phyloP scores from a whole-genome alignment of 2,329 filamentous ascomycete species.

The Tothia fuscella region DNA sequence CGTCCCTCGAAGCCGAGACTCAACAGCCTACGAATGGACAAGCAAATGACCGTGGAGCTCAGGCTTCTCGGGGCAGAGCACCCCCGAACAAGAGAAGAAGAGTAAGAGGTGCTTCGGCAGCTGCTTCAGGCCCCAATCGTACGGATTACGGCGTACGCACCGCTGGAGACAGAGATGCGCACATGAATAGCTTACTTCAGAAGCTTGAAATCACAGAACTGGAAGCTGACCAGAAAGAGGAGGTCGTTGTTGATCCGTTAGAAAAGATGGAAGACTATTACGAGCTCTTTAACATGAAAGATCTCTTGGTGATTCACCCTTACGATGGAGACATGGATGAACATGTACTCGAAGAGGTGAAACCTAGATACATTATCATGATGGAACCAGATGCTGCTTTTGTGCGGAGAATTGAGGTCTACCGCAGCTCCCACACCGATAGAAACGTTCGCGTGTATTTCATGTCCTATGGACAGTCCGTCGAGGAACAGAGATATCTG shows the following conservation, averaged over 20 bases:
- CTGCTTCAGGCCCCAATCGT: slow-evolving; percentile 44
- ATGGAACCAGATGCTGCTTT: slow-evolving; percentile 94
- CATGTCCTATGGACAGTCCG: slow-evolving; percentile 87
- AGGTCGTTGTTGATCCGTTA: slow-evolving; percentile 65
- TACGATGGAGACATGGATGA: slow-evolving; percentile 96
- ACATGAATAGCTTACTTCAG: slow-evolving; percentile 71
- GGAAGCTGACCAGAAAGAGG: slow-evolving; percentile 63
- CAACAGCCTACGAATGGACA: slow-evolving; percentile 54
- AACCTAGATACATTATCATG: slow-evolving; percentile 94
- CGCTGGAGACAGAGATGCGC: slow-evolving; percentile 69
- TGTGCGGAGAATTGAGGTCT: slow-evolving; percentile 88
- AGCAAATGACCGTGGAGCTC: slow-evolving; percentile 10
- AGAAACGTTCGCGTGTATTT: slow-evolving; percentile 89
- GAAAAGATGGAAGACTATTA: slow-evolving; percentile 90
- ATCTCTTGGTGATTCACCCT: slow-evolving; percentile 78
- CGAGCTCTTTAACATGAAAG: slow-evolving; percentile 80
- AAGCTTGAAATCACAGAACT: slow-evolving; percentile 71
- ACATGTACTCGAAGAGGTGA: slow-evolving; percentile 86
- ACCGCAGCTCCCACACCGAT: slow-evolving; percentile 85
- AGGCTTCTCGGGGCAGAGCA: slow-evolving; percentile 46
- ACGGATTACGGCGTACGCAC: slow-evolving; percentile 62
- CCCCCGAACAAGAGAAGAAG: slow-evolving; percentile 79
- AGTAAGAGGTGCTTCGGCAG: slow-evolving; percentile 55
- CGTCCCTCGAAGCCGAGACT: slow-evolving; percentile 65
- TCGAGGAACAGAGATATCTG: slow-evolving; percentile 90